Percentiles rank a stretch among this genome's conserved stretches.
These are phyloP conservation scores for Fragaria nilgerrensis DNA, from an alignment of 306 rosid species.

Conservation along the genomic window DNA sequence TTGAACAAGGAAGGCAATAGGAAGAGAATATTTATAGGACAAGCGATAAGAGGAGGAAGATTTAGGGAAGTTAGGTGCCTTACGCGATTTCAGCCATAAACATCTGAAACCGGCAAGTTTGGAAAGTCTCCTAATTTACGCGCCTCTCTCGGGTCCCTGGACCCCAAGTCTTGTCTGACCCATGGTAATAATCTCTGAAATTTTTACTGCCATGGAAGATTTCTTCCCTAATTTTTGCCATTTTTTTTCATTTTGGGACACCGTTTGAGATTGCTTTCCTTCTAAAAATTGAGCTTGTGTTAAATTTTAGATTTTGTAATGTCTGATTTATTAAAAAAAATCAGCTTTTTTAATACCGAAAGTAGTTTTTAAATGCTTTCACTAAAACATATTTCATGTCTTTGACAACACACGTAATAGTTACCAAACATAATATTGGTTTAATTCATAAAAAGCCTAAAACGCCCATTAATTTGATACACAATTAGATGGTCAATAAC, in stretches of 20 bases:
- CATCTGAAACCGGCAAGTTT: background rate
- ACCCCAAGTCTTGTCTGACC: background rate
- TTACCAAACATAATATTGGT: no score
- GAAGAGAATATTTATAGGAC: slow-evolving; percentile 19
- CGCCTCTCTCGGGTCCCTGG: background rate
- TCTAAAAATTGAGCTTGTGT: no score
- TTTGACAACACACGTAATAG: no score
- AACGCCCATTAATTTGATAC: no score
- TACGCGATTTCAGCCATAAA: background rate
- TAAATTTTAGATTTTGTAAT: no score
- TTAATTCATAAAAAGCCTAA: no score
- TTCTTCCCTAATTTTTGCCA: background rate
- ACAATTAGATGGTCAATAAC: no score
- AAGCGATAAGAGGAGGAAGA: background rate
- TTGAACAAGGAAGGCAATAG: background rate
- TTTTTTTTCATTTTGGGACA: background rate
- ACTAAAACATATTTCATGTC: no score
- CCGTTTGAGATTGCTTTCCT: no score
- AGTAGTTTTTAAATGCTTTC: no score
- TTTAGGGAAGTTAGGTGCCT: background rate
- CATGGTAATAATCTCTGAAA: background rate
- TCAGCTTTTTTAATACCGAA: no score
- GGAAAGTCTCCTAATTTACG: background rate
- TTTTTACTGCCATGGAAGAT: background rate
- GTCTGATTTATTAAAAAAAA: no score